phyloP scores from a whole-genome alignment of 768 basidiomycete species.

The Russula abietina region DNA sequence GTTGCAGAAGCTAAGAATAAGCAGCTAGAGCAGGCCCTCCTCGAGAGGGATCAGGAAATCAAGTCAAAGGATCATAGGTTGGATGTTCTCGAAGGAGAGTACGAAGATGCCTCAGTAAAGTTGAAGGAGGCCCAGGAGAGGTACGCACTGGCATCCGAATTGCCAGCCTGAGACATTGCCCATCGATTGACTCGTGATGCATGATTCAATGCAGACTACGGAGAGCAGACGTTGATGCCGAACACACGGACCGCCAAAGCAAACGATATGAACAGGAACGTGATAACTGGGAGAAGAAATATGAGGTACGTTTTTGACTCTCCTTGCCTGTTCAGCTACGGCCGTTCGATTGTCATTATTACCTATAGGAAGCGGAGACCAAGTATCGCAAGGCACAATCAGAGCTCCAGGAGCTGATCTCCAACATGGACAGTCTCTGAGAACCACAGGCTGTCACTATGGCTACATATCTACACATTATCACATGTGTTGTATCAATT shows the following conservation, averaged over 20 bases:
- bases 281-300: conserved; percentile 17
- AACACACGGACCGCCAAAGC: conserved; percentile 14
- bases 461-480: background rate
- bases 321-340: background rate
- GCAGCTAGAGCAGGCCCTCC: conserved; percentile 16
- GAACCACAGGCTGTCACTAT: background rate
- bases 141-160: background rate
- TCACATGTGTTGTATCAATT: conserved; percentile 3
- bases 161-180: background rate
- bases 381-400: conserved; percentile 16
- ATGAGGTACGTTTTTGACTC: conserved; percentile 8
- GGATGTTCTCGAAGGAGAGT: conserved; percentile 2
- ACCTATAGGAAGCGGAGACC: conserved; percentile 9
- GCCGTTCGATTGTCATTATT: background rate
- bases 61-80: conserved; percentile 19
- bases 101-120: background rate
- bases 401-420: conserved; percentile 17
- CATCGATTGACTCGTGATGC: conserved; percentile 1
- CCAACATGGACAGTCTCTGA: conserved; percentile 22
- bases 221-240: conserved; percentile 12
- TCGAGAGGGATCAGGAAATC: conserved; percentile 18
- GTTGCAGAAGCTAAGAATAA: conserved; percentile 10
- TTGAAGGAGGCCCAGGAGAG: background rate
- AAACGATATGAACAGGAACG: conserved; percentile 16
- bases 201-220: conserved; percentile 1